Evolutionary conservation across 495 filamentous ascomycete species (phyloP), one percentile per base, ranked within the genome.

Genomic region (Neurospora sp.): DNA sequence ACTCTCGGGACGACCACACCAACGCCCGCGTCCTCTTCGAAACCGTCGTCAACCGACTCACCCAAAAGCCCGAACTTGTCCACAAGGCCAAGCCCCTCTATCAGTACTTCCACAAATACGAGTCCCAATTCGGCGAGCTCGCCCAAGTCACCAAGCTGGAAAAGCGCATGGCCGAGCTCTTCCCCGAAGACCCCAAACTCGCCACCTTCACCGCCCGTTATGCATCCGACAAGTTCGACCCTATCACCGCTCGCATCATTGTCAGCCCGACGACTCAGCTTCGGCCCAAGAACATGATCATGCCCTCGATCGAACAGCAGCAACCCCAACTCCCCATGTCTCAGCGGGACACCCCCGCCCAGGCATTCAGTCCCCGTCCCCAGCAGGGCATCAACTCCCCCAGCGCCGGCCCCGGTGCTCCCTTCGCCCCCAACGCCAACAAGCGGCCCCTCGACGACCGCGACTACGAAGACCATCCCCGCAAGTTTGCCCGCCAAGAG

Each of bases 1-100:
- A 98, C 73, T 89, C 92, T 31, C 91, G 92, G 76, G 95, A 96
- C 74, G 96, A 99, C 81, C 90, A 93, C 69, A 97, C 92, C 62
- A 98, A 99, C 86, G 96, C 95, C 69, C 87, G 96, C 74, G 94
- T 93, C 4, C 92, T 97, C 23, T 99, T 98, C 81, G 94, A 98
- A 78, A 97, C 93, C 41, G 92, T 93, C 3, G 92, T 97, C 70
- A 90, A 89, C 77, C 90, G 90, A 70, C 85, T 97, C 66, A 89
- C 91, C 27, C 85, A 89, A 39, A 94, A 92, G 73, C 87, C 90
- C 0, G 91, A 95, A 75, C 86, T 86, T 41, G 83, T 90, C 0
- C 85, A 87, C 73, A 97, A 94, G 75, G 86, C 93, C 6, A 96
- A 96, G 78, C 89, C 90, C 5, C 88, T 99, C 2, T 97, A 94